Evolutionary conservation across 192 early-diverging fungal species (phyloP).

Genomic region (Chytriomyces sp.): DNA sequence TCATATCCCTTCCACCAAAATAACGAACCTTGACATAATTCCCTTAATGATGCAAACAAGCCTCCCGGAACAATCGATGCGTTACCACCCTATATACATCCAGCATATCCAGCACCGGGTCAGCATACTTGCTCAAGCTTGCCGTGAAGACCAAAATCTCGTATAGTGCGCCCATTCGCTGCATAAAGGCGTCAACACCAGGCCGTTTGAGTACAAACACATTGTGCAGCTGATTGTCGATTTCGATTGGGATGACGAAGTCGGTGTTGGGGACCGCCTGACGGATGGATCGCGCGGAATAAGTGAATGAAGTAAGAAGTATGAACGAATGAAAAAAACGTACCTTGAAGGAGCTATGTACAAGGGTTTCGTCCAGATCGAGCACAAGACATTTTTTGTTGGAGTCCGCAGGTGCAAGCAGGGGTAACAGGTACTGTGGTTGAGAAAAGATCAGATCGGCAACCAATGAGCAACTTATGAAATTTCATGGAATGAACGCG

Average conservation of each 20-base stretch:
- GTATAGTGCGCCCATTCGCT: constrained; percentile 80
- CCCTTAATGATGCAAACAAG: constrained; percentile 92
- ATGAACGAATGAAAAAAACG: not conserved
- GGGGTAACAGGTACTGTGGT: constrained; percentile 57
- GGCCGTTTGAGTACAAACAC: constrained; percentile 97
- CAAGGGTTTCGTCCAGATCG: constrained; percentile 96
- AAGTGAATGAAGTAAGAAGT: not conserved
- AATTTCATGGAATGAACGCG: not conserved
- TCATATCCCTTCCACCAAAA: too few species aligned
- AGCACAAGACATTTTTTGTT: constrained; percentile 92
- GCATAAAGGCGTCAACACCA: constrained; percentile 92
- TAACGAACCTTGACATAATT: constrained; percentile 87
- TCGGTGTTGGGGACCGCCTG: constrained; percentile 76
- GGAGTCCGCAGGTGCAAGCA: constrained; percentile 65
- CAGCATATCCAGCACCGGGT: constrained; percentile 94
- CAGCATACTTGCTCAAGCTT: constrained; percentile 89
- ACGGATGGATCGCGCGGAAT: not conserved
- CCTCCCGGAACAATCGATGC: constrained; percentile 94
- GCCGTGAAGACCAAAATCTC: constrained; percentile 97
- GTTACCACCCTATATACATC: constrained; percentile 83
- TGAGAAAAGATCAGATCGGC: not conserved
- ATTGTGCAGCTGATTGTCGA: constrained; percentile 86
- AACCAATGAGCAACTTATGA: too few species aligned
- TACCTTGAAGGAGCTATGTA: constrained; percentile 92
- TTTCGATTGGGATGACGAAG: constrained; percentile 90